These are phyloP conservation scores for Talaromyces sp. DNA, from an alignment of 2,329 filamentous ascomycete species.

Conservation along the genomic window DNA sequence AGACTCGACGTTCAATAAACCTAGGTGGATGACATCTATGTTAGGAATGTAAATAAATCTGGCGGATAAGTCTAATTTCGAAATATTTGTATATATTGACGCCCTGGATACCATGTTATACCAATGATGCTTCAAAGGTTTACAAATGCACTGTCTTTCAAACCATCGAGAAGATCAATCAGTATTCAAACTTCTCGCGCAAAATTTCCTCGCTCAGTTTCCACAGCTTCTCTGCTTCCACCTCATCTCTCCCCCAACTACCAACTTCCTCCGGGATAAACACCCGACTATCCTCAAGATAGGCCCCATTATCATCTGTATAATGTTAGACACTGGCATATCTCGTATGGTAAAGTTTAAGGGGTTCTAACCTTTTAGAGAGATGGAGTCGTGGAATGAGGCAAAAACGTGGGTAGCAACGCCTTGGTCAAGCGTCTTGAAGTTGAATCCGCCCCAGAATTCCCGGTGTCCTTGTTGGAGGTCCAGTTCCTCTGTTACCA, in stretches of 20 bases:
- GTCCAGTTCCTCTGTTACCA: conserved; percentile 1
- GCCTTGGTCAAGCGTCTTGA: conserved; percentile 23
- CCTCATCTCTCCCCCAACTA: conserved; percentile 1
- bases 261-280: conserved; percentile 1
- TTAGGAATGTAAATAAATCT: not conserved
- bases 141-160: not conserved
- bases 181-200: conserved; percentile 7
- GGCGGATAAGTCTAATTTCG: not conserved
- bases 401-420: conserved; percentile 29
- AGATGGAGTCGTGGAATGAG: conserved; percentile 16
- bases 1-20: not conserved
- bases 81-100: not conserved
- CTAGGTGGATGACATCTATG: not conserved
- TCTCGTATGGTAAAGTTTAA: not conserved
- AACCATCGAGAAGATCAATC: not conserved
- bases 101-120: too few relatives aligned
- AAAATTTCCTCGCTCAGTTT: conserved; percentile 20
- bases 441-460: conserved; percentile 15
- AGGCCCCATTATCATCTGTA: conserved; percentile 6
- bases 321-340: not conserved
- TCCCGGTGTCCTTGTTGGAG: conserved; percentile 15
- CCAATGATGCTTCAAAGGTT: not conserved
- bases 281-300: conserved; percentile 5
- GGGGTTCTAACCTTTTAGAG: not conserved
- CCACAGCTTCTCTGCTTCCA: conserved; percentile 12